Conservation (phyloP, 306 rosid genomes). For the Pyrus communis region DNA sequence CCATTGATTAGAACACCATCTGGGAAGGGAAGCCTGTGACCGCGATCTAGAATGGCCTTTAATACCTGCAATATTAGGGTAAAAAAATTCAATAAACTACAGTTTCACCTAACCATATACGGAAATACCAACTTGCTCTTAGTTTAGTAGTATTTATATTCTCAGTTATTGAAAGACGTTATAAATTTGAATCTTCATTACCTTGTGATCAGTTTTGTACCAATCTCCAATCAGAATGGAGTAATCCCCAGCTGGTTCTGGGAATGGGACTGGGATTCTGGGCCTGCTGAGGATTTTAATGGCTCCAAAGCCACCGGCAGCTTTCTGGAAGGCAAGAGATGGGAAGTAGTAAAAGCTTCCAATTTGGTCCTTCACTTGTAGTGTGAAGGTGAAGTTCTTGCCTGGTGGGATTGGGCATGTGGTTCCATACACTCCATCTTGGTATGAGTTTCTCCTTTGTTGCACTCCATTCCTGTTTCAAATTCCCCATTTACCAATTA, state of each 20-base stretch:
- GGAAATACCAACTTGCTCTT: background rate
- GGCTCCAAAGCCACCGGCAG: slow-evolving; percentile 83
- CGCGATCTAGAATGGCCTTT: slow-evolving; percentile 48
- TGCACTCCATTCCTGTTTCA: slow-evolving; percentile 73
- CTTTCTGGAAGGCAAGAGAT: slow-evolving; percentile 75
- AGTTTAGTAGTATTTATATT: background rate
- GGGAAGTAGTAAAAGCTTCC: slow-evolving; percentile 89
- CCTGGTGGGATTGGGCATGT: slow-evolving; percentile 94
- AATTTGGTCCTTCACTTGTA: slow-evolving; percentile 85
- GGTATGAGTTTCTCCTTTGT: slow-evolving; percentile 75
- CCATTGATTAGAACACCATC: slow-evolving; percentile 71
- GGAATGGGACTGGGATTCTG: slow-evolving; percentile 83
- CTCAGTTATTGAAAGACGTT: background rate
- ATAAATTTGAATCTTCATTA: background rate
- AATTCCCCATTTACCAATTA: background rate
- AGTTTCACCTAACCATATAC: no score
- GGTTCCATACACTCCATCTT: slow-evolving; percentile 82
- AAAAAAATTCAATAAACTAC: background rate
- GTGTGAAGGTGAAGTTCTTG: slow-evolving; percentile 76
- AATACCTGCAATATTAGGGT: slow-evolving; percentile 37
- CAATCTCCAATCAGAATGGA: slow-evolving; percentile 83
- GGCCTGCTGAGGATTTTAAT: slow-evolving; percentile 85
- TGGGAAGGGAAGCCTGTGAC: slow-evolving; percentile 73
- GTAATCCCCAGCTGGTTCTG: slow-evolving; percentile 69
- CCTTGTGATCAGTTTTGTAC: slow-evolving; percentile 61